phyloP scores from a whole-genome alignment of 176 grass and related monocot species.

The Oryza officinalis region DNA sequence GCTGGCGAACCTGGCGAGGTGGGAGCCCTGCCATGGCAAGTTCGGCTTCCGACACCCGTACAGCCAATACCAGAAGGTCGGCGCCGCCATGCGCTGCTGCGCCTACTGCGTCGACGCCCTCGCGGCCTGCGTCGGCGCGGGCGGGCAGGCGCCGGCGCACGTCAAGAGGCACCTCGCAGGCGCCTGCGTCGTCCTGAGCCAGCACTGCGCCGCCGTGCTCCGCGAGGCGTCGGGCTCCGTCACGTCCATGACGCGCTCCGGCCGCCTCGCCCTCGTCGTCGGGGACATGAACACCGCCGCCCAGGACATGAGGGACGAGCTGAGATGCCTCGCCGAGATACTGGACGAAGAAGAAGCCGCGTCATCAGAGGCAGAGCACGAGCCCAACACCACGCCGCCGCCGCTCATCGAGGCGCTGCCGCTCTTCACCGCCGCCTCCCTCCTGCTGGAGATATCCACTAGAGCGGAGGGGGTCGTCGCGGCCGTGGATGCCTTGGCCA shows the following conservation, averaged over 20 bases:
- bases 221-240: constrained; percentile 15
- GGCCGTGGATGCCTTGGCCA: constrained; percentile 33
- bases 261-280: neutral
- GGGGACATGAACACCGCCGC: constrained; percentile 29
- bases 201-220: constrained; percentile 8
- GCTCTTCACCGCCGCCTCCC: constrained; percentile 34
- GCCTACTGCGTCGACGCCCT: constrained; percentile 75
- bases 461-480: constrained; percentile 33
- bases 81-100: constrained; percentile 55
- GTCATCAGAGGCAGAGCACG: neutral
- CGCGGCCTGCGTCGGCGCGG: constrained; percentile 44
- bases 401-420: constrained; percentile 42
- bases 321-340: constrained; percentile 25
- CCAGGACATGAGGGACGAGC: constrained; percentile 22
- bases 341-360: constrained; percentile 19
- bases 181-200: constrained; percentile 16
- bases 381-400: neutral
- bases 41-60: constrained; percentile 67
- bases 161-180: constrained; percentile 33
- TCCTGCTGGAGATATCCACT: constrained; percentile 45
- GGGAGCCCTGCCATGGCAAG: constrained; percentile 59
- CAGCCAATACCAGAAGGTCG: constrained; percentile 62
- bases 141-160: constrained; percentile 36
- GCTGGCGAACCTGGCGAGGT: constrained; percentile 64
- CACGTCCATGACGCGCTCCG: constrained; percentile 26